These are phyloP conservation scores for Hypoxylon rubiginosum DNA, from an alignment of 2,329 filamentous ascomycete genomes.

Conservation along the genomic window DNA sequence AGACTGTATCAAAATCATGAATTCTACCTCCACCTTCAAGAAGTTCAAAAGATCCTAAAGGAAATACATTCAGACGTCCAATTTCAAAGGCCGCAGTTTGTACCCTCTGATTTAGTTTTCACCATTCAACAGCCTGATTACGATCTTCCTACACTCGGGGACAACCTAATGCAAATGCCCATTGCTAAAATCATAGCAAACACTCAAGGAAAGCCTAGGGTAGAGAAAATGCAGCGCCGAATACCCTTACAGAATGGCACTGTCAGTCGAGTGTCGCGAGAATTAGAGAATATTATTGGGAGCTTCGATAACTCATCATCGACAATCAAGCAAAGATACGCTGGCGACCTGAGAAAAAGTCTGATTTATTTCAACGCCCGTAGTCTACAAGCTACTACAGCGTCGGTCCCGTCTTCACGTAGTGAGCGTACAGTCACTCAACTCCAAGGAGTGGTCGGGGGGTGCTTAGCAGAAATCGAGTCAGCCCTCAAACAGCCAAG, in stretches of 20 bases:
- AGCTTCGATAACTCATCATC: slow-evolving; percentile 49
- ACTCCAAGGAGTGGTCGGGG: slow-evolving; percentile 11
- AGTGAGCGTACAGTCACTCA: slow-evolving; percentile 17
- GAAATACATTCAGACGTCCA: slow-evolving; percentile 43
- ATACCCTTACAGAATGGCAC: background rate
- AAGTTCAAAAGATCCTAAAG: slow-evolving; percentile 59
- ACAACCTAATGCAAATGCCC: slow-evolving; percentile 40
- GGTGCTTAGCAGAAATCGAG: slow-evolving; percentile 22
- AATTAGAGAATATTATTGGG: slow-evolving; percentile 53
- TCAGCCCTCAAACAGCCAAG: slow-evolving; percentile 23
- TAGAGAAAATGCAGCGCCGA: background rate
- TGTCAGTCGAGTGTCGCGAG: slow-evolving; percentile 12
- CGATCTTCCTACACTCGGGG: slow-evolving; percentile 34
- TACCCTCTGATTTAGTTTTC: slow-evolving; percentile 38
- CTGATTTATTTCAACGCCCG: slow-evolving; percentile 42
- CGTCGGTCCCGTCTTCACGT: background rate
- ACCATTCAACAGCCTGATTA: slow-evolving; percentile 33
- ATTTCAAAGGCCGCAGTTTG: slow-evolving; percentile 37
- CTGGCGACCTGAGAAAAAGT: slow-evolving; percentile 47
- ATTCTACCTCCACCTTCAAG: slow-evolving; percentile 58
- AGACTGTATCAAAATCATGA: slow-evolving; percentile 63
- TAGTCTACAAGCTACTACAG: slow-evolving; percentile 13
- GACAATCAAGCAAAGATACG: slow-evolving; percentile 56
- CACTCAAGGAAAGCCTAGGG: background rate
- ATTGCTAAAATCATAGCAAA: slow-evolving; percentile 5